Conservation (phyloP, 2,329 filamentous ascomycete genomes). For the Dactylellina parvicollis region DNA sequence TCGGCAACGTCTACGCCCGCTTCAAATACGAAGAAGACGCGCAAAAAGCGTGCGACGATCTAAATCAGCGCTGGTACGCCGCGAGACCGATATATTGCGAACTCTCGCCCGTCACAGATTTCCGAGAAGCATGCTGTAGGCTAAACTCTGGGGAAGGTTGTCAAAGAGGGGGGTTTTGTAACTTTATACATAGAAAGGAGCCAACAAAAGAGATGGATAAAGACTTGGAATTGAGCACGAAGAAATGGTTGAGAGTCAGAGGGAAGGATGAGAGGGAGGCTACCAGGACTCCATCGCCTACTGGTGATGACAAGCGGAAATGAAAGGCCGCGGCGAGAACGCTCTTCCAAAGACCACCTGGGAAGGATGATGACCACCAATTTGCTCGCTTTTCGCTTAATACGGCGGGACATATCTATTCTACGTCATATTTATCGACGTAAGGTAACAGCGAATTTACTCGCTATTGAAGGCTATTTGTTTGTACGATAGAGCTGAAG, state of each 20-base stretch:
- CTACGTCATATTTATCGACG: slow-evolving; percentile 4
- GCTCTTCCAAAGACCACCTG: background rate
- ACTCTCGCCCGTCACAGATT: slow-evolving; percentile 94
- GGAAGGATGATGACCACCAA: no score
- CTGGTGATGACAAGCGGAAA: slow-evolving; percentile 17
- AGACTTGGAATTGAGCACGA: slow-evolving; percentile 86
- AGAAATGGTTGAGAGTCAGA: slow-evolving; percentile 92
- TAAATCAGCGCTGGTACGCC: slow-evolving; percentile 97
- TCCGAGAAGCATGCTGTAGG: slow-evolving; percentile 95
- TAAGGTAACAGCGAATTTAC: slow-evolving; percentile 41
- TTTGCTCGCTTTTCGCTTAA: no score
- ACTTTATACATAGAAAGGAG: slow-evolving; percentile 99
- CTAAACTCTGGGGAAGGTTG: slow-evolving; percentile 95
- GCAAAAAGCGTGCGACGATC: slow-evolving; percentile 89
- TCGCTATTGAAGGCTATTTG: slow-evolving; percentile 16
- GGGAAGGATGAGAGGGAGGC: slow-evolving; percentile 85
- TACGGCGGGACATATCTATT: no score
- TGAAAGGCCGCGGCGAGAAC: background rate
- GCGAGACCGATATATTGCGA: slow-evolving; percentile 98
- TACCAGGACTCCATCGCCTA: slow-evolving; percentile 59
- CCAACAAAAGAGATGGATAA: slow-evolving; percentile 86
- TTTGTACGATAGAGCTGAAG: slow-evolving; percentile 52
- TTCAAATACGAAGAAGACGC: slow-evolving; percentile 99
- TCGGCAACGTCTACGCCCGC: slow-evolving; percentile 98
- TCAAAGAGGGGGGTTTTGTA: slow-evolving; percentile 95